Base-by-base conservation (phyloP, 345 rosid species). In the Litchi chinensis region DNA sequence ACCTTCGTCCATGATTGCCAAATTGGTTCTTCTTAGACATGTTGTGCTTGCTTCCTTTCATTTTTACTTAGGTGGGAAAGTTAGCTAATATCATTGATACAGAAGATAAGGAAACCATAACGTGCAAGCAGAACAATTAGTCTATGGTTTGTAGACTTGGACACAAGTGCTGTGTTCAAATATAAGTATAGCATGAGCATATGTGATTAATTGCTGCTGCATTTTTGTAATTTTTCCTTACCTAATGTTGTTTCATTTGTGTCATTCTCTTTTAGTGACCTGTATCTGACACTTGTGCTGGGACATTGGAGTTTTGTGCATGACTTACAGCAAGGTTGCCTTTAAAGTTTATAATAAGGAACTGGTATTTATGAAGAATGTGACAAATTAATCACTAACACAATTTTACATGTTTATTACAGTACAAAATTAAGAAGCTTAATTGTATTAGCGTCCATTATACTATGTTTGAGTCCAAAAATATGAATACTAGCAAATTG, bases 241-340 rank as follows among this genome's bases (percentile, higher is more conserved):
- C 64, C 64, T 59, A 59, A 59, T 59, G 28, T 59, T 59, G 26
- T 59, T 59, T 59, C 11, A 16, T 59, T 59, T 59, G 64, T 59
- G 64, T 21, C 64, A 10, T 59, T 59, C 64, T 59, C 64, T 21
- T 59, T 59, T 59, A 59, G 64, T 59, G 64, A 59, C 64, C 60
- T 59, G 64, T 59, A 59, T 59, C 64, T 59, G 64, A 59, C 64
- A 59, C 64, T 59, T 59, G 64, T 59, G 64, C 64, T 59, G 64
- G 64, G 64, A 59, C 64, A 59, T 59, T 59, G 64, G 26, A 59
- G 64, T 59, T 59, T 59, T 59, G 64, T 59, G 26, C 64, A 59
- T 59, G 64, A 59, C 64, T 59, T 28, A 59, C 22, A 59, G 8
- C 24, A 59, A 59, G 64, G 64, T 59, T 59, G 64, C 64, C 12